A percentile compares a stretch with the other conserved stretches of the same genome.
Evolutionary conservation across 768 basidiomycete species (phyloP).

Genomic region (Crucibulum laeve): DNA sequence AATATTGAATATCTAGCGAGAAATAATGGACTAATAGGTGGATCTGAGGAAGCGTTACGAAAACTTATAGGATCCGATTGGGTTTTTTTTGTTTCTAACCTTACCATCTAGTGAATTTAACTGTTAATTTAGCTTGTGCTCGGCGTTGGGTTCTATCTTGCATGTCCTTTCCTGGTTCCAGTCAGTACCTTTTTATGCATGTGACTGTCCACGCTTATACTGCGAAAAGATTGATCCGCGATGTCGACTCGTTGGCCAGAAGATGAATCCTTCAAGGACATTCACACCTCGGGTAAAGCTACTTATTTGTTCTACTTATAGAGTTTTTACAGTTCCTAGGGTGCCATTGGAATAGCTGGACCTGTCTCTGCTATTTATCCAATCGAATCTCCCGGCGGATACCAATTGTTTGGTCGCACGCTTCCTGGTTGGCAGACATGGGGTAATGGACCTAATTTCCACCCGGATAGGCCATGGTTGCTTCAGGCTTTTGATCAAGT

Average conservation of each 20-base stretch:
- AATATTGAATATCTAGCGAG: constrained; percentile 64
- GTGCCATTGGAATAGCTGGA: constrained; percentile 69
- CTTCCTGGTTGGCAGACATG: constrained; percentile 64
- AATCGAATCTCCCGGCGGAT: constrained; percentile 60
- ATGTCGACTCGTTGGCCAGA: constrained; percentile 58
- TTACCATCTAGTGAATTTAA: background rate
- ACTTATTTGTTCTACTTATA: background rate
- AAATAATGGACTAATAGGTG: constrained; percentile 52
- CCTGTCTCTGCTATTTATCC: constrained; percentile 65
- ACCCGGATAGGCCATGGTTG: constrained; percentile 50
- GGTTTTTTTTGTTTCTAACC: constrained; percentile 22
- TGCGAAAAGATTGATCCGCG: constrained; percentile 47
- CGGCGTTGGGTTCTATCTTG: constrained; percentile 62
- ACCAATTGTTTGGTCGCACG: constrained; percentile 60
- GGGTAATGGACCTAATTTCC: constrained; percentile 46
- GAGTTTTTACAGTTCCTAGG: constrained; percentile 25
- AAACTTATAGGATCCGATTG: constrained; percentile 46
- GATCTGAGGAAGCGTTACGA: constrained; percentile 35
- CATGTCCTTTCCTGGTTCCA: constrained; percentile 59
- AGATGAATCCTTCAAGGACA: constrained; percentile 72
- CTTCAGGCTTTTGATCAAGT: constrained; percentile 62
- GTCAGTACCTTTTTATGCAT: constrained; percentile 22
- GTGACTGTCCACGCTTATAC: background rate
- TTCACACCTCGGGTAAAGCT: constrained; percentile 56
- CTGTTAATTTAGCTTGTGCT: constrained; percentile 43